Evolutionary conservation across 495 filamentous ascomycete species (phyloP).

Genomic region (Margaritispora aquatica): DNA sequence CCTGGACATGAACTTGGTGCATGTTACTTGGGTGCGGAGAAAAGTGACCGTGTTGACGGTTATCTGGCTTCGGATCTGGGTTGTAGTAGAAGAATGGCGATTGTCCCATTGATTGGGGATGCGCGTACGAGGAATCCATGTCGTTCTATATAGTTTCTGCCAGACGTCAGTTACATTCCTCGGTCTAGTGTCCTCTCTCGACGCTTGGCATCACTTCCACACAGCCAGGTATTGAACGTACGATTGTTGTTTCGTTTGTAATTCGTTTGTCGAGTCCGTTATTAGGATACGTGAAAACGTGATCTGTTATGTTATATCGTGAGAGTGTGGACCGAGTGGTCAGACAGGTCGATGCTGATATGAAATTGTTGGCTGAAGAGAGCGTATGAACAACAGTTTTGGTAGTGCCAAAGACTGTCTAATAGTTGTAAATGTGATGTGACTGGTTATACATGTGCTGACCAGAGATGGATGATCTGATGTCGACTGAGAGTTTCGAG

Average conservation of each 20-base stretch:
- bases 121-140: conserved; percentile 24
- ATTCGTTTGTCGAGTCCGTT: conserved; percentile 4
- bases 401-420: conserved; percentile 22
- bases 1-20: conserved; percentile 23
- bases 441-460: conserved; percentile 25
- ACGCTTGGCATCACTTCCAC: neutral
- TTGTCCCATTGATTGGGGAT: conserved; percentile 59
- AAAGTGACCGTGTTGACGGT: conserved; percentile 77
- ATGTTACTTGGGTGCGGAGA: conserved; percentile 60
- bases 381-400: conserved; percentile 28
- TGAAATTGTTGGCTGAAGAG: conserved; percentile 13
- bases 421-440: conserved; percentile 19
- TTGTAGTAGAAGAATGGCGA: conserved; percentile 90
- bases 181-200: neutral
- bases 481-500: conserved; percentile 4
- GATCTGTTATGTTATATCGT: conserved; percentile 3
- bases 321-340: conserved; percentile 1
- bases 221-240: conserved; percentile 5
- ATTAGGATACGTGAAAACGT: conserved; percentile 17
- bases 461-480: conserved; percentile 1
- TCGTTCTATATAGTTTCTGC: conserved; percentile 4
- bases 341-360: neutral
- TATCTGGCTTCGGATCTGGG: conserved; percentile 67
- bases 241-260: neutral
- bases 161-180: conserved; percentile 11